Base-by-base conservation (phyloP, 345 rosid genomes). In the Salix viminalis region DNA sequence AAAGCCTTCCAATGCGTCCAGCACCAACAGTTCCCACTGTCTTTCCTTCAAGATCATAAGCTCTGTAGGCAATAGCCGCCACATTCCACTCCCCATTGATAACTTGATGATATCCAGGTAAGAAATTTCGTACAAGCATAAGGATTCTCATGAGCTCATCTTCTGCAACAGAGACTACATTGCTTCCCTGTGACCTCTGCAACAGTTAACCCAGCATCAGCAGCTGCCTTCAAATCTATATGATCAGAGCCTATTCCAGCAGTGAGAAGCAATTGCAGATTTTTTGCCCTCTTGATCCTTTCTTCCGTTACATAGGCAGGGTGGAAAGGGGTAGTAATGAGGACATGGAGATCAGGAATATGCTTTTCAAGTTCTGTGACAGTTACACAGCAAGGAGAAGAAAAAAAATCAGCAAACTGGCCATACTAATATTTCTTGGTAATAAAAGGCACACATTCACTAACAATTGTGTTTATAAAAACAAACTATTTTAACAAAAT, bases 171-270 rank as follows among this genome's bases (percentile, higher is more conserved):
- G 97, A 93, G 56, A 95, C 99, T 16, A 78, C 85, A 75, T 95
- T 95, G 92, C 99, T 93, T 76, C 99, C 97, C 0, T n/a, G 98
- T 95, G 77, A 95, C 97, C 82, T 95, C 96, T 21, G 96, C 97
- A 18, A 93, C 98, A 6, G 99, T 95, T 65, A 93, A 75, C 37
- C 98, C 99, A 58, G 96, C 96, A 52, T 87, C 91, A 36, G 97
- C 94, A 11, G 97, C 99, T 1, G 99, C 99, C 60, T 90, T 79
- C 58, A 95, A 84, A 78, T 95, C 98, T 18, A 95, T 86, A 79
- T 95, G 97, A 61, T 95, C 99, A 7, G 98, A 95, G 52, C 99
- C 99, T 46, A 95, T 89, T 72, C 99, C 99, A 72, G 97, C 97
- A 6, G 97, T 95, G 79, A 95, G 97, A 72, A 93, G 98, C 75